Evolutionary conservation across 2,329 filamentous ascomycete species (phyloP).

Genomic region (Phyllosticta citribraziliensis): DNA sequence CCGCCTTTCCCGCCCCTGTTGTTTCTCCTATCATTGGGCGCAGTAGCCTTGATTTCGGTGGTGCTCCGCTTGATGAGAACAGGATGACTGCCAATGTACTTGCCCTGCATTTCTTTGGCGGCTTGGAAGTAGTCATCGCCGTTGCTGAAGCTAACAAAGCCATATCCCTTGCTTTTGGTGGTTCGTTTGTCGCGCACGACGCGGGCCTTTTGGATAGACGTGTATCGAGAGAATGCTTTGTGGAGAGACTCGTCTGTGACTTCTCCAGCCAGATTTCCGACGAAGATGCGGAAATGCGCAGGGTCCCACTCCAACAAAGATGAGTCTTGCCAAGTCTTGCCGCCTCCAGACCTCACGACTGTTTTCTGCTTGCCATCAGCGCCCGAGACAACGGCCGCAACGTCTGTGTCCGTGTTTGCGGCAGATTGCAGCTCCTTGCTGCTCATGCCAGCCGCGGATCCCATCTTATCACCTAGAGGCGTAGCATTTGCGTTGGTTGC

Average conservation of each 20-base stretch:
- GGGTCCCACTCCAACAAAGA: conserved; percentile 93
- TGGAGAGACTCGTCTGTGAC: conserved; percentile 91
- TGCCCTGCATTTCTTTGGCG: conserved; percentile 96
- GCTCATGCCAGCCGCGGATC: conserved; percentile 26
- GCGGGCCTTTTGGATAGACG: conserved; percentile 81
- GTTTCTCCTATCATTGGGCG: conserved; percentile 43
- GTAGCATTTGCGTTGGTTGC: conserved; percentile 37
- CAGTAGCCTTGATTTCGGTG: conserved; percentile 76
- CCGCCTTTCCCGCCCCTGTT: conserved; percentile 36
- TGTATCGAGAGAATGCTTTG: conserved; percentile 86
- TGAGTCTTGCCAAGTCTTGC: conserved; percentile 85
- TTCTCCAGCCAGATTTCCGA: conserved; percentile 93
- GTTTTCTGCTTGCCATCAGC: conserved; percentile 62
- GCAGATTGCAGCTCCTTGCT: conserved; percentile 29
- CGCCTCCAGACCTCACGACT: conserved; percentile 78
- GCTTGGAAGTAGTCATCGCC: conserved; percentile 95
- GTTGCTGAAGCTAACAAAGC: conserved; percentile 92
- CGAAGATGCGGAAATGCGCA: conserved; percentile 85
- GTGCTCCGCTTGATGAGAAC: conserved; percentile 79
- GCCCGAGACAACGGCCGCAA: conserved; percentile 31
- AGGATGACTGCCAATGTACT: conserved; percentile 97
- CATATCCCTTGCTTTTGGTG: conserved; percentile 91
- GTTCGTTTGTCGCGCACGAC: conserved; percentile 94
- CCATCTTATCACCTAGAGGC: conserved; percentile 27
- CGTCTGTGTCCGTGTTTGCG: conserved; percentile 34